Evolutionary conservation across 306 rosid genomes (phyloP).

Genomic region (Biancaea sappan): DNA sequence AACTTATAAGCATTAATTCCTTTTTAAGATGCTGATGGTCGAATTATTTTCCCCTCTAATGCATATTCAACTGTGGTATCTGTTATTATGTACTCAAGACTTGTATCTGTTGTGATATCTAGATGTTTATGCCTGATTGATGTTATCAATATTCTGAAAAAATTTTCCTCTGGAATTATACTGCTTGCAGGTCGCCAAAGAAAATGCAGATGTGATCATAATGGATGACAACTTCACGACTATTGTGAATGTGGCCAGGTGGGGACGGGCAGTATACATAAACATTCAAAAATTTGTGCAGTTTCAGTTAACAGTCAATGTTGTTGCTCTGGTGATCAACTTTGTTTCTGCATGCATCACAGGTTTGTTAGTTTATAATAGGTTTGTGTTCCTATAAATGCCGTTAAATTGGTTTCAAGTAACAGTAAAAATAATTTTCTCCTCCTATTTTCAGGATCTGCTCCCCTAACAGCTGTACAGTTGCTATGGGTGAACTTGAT

Average conservation of each 20-base stretch:
- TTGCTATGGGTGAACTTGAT: conserved; percentile 97
- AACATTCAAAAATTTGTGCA: conserved; percentile 97
- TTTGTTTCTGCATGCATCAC: conserved; percentile 88
- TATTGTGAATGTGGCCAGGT: conserved; percentile 81
- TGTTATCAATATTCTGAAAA: conserved; percentile 13
- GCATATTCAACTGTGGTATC: not conserved
- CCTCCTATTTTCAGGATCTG: conserved; percentile 64
- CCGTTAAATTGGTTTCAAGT: conserved; percentile 25
- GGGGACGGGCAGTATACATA: conserved; percentile 94
- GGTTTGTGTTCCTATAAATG: not conserved
- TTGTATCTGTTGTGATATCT: not conserved
- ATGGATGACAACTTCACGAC: conserved; percentile 87
- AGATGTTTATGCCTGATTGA: conserved; percentile 5
- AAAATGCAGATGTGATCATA: conserved; percentile 89
- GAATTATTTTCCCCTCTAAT: conserved; percentile 8
- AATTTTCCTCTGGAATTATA: conserved; percentile 20
- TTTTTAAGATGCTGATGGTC: conserved; percentile 16
- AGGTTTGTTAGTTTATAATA: conserved; percentile 52
- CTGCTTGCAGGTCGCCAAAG: conserved; percentile 80
- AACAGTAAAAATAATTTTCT: conserved; percentile 10
- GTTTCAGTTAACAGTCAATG: conserved; percentile 89
- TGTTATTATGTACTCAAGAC: not conserved
- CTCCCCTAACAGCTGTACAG: conserved; percentile 94
- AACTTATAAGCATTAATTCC: conserved; percentile 1
- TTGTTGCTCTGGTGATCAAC: conserved; percentile 82